A percentile compares a stretch with the other conserved stretches of the same genome.
phyloP scores from a whole-genome alignment of 2,329 filamentous ascomycete species.

The Pseudogymnoascus sp. region DNA sequence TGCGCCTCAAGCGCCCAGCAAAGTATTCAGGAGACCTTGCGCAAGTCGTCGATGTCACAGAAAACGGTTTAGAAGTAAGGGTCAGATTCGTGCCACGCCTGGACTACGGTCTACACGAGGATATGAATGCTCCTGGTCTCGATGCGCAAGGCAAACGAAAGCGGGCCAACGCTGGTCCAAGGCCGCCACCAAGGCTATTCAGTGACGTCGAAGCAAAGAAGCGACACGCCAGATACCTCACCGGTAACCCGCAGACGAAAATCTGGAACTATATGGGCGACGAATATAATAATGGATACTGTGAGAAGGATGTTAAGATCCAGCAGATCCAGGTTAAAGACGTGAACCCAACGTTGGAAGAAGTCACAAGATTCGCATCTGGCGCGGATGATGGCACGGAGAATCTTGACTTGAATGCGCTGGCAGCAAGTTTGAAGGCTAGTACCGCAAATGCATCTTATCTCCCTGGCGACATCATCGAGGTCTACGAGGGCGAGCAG shows the following conservation, averaged over 20 bases:
- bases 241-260: conserved; percentile 44
- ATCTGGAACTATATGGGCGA: conserved; percentile 82
- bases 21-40: conserved; percentile 87
- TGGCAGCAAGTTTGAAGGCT: conserved; percentile 84
- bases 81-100: conserved; percentile 84
- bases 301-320: conserved; percentile 89
- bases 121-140: conserved; percentile 42
- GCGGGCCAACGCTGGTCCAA: conserved; percentile 56
- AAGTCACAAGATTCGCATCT: conserved; percentile 89
- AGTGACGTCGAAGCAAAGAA: conserved; percentile 90
- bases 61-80: conserved; percentile 82
- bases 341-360: conserved; percentile 87
- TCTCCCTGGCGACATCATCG: conserved; percentile 88
- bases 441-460: conserved; percentile 76
- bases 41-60: conserved; percentile 85
- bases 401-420: conserved; percentile 82
- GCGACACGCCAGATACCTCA: conserved; percentile 59
- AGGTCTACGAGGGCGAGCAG: conserved; percentile 93
- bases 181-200: conserved; percentile 84
- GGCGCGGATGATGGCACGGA: conserved; percentile 87
- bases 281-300: conserved; percentile 85
- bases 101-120: conserved; percentile 85
- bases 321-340: conserved; percentile 78
- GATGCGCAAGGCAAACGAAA: conserved; percentile 69
- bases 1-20: conserved; percentile 71